phyloP scores from a whole-genome alignment of 2,329 filamentous ascomycete species.

The Cordyceps cateniannulata region DNA sequence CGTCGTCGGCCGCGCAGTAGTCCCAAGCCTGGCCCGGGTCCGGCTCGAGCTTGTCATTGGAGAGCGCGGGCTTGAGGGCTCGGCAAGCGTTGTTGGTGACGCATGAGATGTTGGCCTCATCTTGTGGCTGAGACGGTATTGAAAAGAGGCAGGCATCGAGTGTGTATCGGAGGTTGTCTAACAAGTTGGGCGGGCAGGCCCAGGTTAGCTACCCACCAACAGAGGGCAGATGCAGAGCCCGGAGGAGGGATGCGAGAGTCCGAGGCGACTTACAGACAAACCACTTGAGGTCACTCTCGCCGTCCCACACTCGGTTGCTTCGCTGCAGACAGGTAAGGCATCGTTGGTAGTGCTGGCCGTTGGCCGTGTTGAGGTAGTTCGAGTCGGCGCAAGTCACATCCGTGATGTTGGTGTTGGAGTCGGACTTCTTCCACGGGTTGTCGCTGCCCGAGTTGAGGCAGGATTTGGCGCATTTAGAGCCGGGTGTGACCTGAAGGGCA shows the following conservation, averaged over 20 bases:
- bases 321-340: conserved; percentile 42
- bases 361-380: conserved; percentile 29
- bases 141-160: conserved; percentile 41
- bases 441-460: conserved; percentile 36
- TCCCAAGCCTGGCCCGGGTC: conserved; percentile 24
- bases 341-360: conserved; percentile 39
- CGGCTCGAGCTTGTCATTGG: conserved; percentile 24
- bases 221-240: neutral
- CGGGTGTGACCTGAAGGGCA: conserved; percentile 40
- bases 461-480: conserved; percentile 41
- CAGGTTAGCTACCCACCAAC: neutral
- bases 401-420: conserved; percentile 35
- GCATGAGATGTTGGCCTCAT: conserved; percentile 33
- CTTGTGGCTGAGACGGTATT: conserved; percentile 25
- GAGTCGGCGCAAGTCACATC: conserved; percentile 42
- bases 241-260: neutral
- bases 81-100: conserved; percentile 34
- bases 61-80: conserved; percentile 32
- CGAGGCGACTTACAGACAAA: conserved; percentile 39
- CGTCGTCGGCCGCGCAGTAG: conserved; percentile 36
- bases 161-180: conserved; percentile 45
- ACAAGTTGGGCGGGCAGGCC: conserved; percentile 16
- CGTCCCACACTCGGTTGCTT: conserved; percentile 32
- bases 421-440: conserved; percentile 26
- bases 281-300: conserved; percentile 38